Percentiles rank a stretch among this genome's conserved stretches.
These are phyloP conservation scores for Podosphaera xanthii DNA, from an alignment of 2,329 filamentous ascomycete species.

Conservation along the genomic window DNA sequence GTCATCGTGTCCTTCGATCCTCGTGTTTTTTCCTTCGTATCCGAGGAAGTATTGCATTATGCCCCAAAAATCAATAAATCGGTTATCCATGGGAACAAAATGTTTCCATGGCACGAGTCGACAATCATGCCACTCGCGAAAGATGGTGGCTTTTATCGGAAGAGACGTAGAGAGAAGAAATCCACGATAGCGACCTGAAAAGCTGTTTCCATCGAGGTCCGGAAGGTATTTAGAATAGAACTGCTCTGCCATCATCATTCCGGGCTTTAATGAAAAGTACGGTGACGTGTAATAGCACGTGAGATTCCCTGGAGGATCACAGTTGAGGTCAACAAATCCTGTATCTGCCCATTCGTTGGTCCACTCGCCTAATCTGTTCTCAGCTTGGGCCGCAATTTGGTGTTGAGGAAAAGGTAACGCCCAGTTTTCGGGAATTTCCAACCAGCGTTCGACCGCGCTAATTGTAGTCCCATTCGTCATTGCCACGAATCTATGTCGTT, in stretches of 20 bases:
- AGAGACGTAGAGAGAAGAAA: conserved; percentile 47
- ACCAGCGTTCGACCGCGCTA: conserved; percentile 15
- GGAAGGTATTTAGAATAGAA: conserved; percentile 45
- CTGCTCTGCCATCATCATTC: conserved; percentile 31
- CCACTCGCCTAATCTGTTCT: conserved; percentile 20
- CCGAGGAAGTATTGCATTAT: conserved; percentile 57
- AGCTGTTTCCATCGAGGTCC: conserved; percentile 57
- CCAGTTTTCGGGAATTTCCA: conserved; percentile 26
- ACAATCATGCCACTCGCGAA: conserved; percentile 60
- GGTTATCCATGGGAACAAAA: conserved; percentile 61
- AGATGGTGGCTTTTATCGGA: conserved; percentile 59
- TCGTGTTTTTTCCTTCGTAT: conserved; percentile 23
- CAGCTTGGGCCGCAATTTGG: conserved; percentile 20
- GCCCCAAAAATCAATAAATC: conserved; percentile 48
- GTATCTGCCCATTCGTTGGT: conserved; percentile 15
- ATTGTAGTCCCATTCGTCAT: conserved; percentile 26
- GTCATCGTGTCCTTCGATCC: conserved; percentile 19
- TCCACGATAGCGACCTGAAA: conserved; percentile 43
- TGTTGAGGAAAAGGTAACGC: conserved; percentile 26
- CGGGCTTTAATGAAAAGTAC: conserved; percentile 21
- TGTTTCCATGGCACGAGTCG: conserved; percentile 57
- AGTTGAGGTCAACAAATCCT: conserved; percentile 20
- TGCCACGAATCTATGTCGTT: conserved; percentile 31
- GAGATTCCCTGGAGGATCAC: conserved; percentile 23
- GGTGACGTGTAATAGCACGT: conserved; percentile 22